A percentile compares a stretch with the other conserved stretches of the same genome.
phyloP scores from a whole-genome alignment of 202 grass and related monocot genomes.

The Setaria italica region DNA sequence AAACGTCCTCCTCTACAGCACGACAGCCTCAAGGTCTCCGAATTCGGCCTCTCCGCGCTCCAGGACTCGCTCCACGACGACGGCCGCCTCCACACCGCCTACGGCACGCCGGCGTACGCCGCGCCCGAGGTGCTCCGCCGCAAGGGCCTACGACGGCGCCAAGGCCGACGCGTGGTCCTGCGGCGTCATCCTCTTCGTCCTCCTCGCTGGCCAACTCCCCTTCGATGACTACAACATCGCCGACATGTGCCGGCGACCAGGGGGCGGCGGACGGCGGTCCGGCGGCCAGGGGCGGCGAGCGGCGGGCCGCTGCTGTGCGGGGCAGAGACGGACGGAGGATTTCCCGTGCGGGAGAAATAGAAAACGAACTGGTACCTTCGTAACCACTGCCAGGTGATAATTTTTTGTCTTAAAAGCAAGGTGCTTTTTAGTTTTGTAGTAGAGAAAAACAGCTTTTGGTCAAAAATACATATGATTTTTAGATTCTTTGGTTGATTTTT shows the following conservation, averaged over 20 bases:
- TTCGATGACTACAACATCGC: slow-evolving; percentile 83
- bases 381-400: too few relatives aligned
- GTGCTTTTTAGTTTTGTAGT: too few relatives aligned
- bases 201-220: slow-evolving; percentile 67
- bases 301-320: too few relatives aligned
- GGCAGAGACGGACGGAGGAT: too few relatives aligned
- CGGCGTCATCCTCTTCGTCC: slow-evolving; percentile 83
- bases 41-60: slow-evolving; percentile 78
- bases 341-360: too few relatives aligned
- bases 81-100: slow-evolving; percentile 66
- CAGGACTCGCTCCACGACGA: slow-evolving; percentile 50
- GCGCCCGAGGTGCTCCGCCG: slow-evolving; percentile 79
- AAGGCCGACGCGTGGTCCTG: slow-evolving; percentile 93
- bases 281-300: too few relatives aligned
- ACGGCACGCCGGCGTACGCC: slow-evolving; percentile 78
- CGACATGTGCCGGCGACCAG: slow-evolving; percentile 70
- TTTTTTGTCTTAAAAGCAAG: too few relatives aligned
- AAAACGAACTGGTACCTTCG: too few relatives aligned
- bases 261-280: too few relatives aligned
- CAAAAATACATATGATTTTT: too few relatives aligned
- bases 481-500: too few relatives aligned
- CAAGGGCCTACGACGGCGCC: slow-evolving; percentile 73
- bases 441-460: too few relatives aligned
- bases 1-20: slow-evolving; percentile 72
- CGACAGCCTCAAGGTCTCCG: slow-evolving; percentile 68